Conservation (phyloP, 768 basidiomycete species). For the Amanita jacksonii region DNA sequence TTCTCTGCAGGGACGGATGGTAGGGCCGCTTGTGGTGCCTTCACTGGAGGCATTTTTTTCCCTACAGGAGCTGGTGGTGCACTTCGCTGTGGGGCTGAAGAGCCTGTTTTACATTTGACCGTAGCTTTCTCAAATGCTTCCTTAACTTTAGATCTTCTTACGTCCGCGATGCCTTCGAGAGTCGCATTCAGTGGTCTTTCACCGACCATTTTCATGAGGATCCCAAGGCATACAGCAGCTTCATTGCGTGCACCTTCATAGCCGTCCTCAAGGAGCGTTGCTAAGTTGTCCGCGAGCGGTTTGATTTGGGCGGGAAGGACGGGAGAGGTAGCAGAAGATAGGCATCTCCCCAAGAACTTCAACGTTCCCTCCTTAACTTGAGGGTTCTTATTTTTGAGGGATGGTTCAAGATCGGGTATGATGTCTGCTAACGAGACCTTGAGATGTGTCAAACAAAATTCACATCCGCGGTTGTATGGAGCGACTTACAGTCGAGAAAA, state of each 20-base stretch:
- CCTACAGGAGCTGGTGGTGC: slow-evolving; percentile 23
- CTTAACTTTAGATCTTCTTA: slow-evolving; percentile 86
- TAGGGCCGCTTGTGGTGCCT: slow-evolving; percentile 11
- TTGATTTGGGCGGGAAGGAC: slow-evolving; percentile 74
- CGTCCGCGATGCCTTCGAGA: slow-evolving; percentile 77
- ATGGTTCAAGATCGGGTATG: slow-evolving; percentile 69
- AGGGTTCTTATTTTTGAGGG: slow-evolving; percentile 86
- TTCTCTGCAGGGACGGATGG: slow-evolving; percentile 20
- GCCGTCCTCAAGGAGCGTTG: slow-evolving; percentile 74
- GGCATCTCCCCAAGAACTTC: slow-evolving; percentile 75
- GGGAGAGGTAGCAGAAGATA: slow-evolving; percentile 60
- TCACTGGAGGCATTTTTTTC: slow-evolving; percentile 20
- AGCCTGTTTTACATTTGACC: slow-evolving; percentile 79
- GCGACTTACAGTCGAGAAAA: slow-evolving; percentile 66
- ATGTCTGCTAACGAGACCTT: slow-evolving; percentile 78
- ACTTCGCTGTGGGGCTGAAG: slow-evolving; percentile 39
- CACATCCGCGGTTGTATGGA: too few species aligned
- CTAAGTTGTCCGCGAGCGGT: slow-evolving; percentile 67
- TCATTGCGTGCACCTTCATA: slow-evolving; percentile 84
- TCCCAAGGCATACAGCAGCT: slow-evolving; percentile 82
- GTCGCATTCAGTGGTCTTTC: slow-evolving; percentile 84
- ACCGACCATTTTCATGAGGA: slow-evolving; percentile 94
- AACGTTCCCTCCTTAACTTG: slow-evolving; percentile 92
- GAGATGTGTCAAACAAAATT: too few species aligned
- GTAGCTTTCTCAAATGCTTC: slow-evolving; percentile 87